phyloP scores from a whole-genome alignment of 805 yeast species.

The Debaryomyces castellii region DNA sequence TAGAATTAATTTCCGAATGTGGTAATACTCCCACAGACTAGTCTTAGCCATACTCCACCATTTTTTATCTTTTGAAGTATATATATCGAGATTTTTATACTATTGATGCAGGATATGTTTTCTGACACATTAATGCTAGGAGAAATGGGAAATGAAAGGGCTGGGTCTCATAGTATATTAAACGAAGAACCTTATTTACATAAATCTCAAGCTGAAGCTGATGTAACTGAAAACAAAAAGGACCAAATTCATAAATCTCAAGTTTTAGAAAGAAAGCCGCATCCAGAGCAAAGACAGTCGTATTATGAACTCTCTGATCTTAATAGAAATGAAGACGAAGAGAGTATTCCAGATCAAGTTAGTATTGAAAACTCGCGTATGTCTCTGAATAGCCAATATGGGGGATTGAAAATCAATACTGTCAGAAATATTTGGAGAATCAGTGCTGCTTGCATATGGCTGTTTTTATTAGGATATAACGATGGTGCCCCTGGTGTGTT shows the following conservation, averaged over 20 bases:
- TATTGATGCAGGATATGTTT: no score
- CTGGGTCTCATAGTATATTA: neutral
- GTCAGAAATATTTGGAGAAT: constrained; percentile 18
- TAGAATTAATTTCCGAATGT: neutral
- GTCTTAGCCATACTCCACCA: neutral
- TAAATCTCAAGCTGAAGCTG: neutral
- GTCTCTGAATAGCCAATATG: neutral
- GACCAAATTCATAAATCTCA: neutral
- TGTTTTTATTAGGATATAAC: constrained; percentile 18
- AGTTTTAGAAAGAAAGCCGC: constrained; percentile 3
- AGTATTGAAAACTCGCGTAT: neutral
- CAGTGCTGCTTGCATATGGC: constrained; percentile 17
- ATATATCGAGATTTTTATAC: neutral
- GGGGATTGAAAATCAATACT: constrained; percentile 12
- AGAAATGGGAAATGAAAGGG: neutral
- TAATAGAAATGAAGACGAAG: neutral
- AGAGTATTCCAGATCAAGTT: neutral
- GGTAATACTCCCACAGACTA: neutral
- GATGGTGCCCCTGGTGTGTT: constrained; percentile 31
- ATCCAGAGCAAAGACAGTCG: neutral
- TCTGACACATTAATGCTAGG: neutral
- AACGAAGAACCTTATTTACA: neutral
- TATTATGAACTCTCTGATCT: constrained; percentile 1
- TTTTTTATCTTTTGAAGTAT: no score
- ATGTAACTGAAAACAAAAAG: neutral